Percentiles rank a stretch among this genome's conserved stretches.
These are phyloP conservation scores for Casuarina cunninghamiana DNA, from an alignment of 306 rosid species.

Conservation along the genomic window DNA sequence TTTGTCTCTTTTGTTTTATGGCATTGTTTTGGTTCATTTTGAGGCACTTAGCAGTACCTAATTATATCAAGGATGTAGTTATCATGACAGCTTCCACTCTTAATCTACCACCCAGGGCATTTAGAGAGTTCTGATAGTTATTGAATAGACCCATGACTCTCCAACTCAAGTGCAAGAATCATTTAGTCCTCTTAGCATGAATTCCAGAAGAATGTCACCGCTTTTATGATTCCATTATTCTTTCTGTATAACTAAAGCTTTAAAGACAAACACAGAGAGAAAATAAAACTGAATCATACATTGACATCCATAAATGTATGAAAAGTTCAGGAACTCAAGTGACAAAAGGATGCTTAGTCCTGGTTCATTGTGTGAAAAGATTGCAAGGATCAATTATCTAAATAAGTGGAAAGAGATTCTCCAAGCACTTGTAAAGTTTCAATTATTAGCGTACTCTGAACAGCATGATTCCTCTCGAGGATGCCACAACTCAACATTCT, in stretches of 20 bases:
- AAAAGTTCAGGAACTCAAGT: background rate
- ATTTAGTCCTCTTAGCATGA: background rate
- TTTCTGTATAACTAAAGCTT: background rate
- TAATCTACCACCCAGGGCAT: background rate
- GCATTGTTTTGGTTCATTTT: background rate
- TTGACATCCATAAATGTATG: background rate
- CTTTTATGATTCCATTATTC: background rate
- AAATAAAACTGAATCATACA: background rate
- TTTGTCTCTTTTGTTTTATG: background rate
- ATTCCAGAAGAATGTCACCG: background rate
- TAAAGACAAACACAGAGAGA: background rate
- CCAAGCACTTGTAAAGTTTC: slow-evolving; percentile 40
- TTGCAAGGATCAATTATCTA: slow-evolving; percentile 18
- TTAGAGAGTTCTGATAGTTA: background rate
- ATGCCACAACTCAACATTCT: slow-evolving; percentile 30
- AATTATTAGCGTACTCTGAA: slow-evolving; percentile 23
- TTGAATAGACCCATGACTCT: background rate
- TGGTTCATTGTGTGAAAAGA: slow-evolving; percentile 37
- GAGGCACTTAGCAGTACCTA: background rate
- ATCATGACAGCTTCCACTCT: background rate
- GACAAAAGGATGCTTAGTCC: slow-evolving; percentile 13
- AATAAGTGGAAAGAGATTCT: slow-evolving; percentile 50
- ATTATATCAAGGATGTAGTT: background rate
- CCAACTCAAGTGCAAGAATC: background rate
- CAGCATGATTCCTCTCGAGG: slow-evolving; percentile 32